Evolutionary conservation across 331 rosid genomes (phyloP), one percentile per base, ranked within the genome.

Genomic region (Telfairia occidentalis): DNA sequence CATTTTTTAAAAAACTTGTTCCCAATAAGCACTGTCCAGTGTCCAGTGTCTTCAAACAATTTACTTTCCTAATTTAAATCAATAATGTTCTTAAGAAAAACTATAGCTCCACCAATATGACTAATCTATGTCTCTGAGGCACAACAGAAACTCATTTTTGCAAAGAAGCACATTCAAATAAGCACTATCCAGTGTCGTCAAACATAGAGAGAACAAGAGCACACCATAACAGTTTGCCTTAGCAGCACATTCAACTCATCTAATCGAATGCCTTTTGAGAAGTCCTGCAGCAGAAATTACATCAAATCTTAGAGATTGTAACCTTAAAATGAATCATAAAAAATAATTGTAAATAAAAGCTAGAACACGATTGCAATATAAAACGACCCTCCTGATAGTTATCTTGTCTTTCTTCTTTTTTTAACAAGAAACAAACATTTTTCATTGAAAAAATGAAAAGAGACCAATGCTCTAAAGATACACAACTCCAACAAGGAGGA

Each of bases 201-300:
- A 6, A n/a, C 43, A 34, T 18, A 80, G 37, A 38, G 45, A 54
- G 77, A 76, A 35, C 30, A 79, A 75, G 81, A 78, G 71, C 88
- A 64, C 79, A 93, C 98, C 98, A 94, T 94, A 67, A 91, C 95
- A 75, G 97, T 88, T 84, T 87, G 97, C 88, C 80, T 91, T 38
- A 91, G 96, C 75, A 94, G 81, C 82, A 94, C 96, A 11, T 94
- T 91, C 91, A 94, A 89, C 90, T 94, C 98, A 82, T 85, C 92
- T 87, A 94, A 83, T 81, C 98, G 97, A 84, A 84, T 82, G 37
- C 98, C 98, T 86, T 83, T 91, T 5, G 98, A 88, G 80, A 86
- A 91, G 83, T 94, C 96, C 98, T 93, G 91, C 90, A 84, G 69
- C 78, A 82, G 43, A 78, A 82, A 66, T 69, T 11, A 46, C 81